phyloP scores from a whole-genome alignment of 2,329 filamentous ascomycete genomes.

The Exserohilum turcica region DNA sequence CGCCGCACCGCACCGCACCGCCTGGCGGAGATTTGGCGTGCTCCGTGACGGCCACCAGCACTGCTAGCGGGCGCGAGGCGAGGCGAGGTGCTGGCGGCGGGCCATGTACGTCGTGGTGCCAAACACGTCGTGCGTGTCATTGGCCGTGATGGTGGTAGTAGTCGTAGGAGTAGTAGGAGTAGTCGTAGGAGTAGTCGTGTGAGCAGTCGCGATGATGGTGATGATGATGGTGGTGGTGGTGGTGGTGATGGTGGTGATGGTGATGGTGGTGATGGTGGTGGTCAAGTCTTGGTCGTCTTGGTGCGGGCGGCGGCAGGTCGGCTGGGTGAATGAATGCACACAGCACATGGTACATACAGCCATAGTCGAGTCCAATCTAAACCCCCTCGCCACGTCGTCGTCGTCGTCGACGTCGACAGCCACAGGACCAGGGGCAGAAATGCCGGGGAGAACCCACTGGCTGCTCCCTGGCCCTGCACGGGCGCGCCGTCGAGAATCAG shows the following conservation, averaged over 20 bases:
- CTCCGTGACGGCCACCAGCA: not conserved
- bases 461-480: conserved; percentile 20
- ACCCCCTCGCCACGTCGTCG: not conserved
- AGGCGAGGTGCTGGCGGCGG: not conserved
- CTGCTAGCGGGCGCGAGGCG: not conserved
- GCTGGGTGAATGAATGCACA: conserved; percentile 17
- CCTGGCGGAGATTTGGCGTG: not conserved
- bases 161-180: too few relatives aligned
- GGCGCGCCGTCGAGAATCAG: conserved; percentile 30
- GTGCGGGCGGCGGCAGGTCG: not conserved
- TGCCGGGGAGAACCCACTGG: conserved; percentile 25
- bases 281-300: too few relatives aligned
- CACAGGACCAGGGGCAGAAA: conserved; percentile 17
- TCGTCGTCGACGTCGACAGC: conserved; percentile 11
- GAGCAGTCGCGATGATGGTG: too few relatives aligned
- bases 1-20: too few relatives aligned
- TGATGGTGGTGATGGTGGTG: not conserved
- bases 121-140: too few relatives aligned
- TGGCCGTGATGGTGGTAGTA: too few relatives aligned
- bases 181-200: too few relatives aligned
- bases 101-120: too few relatives aligned
- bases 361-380: too few relatives aligned
- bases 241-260: not conserved
- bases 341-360: too few relatives aligned
- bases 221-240: not conserved